phyloP scores from a whole-genome alignment of 2,329 filamentous ascomycete genomes.

The Paramyrothecium sp. region DNA sequence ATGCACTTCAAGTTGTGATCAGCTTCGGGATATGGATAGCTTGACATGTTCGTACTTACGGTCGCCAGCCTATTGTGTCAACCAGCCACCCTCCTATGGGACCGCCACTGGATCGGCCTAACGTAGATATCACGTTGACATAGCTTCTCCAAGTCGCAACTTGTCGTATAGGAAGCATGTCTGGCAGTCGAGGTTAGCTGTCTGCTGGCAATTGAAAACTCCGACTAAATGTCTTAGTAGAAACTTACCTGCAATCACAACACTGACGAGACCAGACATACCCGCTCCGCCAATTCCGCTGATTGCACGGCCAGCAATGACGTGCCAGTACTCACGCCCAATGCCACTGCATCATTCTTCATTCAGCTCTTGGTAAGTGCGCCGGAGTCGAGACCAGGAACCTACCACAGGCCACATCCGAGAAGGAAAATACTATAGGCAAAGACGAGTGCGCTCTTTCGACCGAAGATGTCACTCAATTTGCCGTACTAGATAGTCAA shows the following conservation, averaged over 20 bases:
- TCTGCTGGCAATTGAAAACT: neutral
- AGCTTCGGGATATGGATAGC: neutral
- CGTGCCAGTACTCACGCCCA: neutral
- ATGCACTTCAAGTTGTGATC: neutral
- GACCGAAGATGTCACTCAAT: neutral
- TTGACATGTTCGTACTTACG: neutral
- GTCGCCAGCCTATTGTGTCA: conserved; percentile 7
- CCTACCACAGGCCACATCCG: neutral
- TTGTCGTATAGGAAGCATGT: conserved; percentile 1
- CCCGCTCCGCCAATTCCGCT: conserved; percentile 1
- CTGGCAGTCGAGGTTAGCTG: neutral
- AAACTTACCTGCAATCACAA: neutral
- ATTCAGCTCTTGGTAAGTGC: neutral
- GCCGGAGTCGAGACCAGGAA: neutral
- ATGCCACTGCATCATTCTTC: neutral
- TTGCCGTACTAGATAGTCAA: neutral
- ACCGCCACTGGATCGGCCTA: conserved; percentile 4
- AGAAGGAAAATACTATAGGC: neutral
- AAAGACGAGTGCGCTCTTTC: neutral
- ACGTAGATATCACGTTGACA: conserved; percentile 4
- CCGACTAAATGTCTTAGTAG: neutral
- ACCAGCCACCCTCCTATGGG: conserved; percentile 5
- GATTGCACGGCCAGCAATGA: neutral
- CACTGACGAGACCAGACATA: neutral
- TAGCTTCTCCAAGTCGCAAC: conserved; percentile 6